These are phyloP conservation scores for Trichophyton rubrum DNA, from an alignment of 2,329 filamentous ascomycete species.

Conservation along the genomic window DNA sequence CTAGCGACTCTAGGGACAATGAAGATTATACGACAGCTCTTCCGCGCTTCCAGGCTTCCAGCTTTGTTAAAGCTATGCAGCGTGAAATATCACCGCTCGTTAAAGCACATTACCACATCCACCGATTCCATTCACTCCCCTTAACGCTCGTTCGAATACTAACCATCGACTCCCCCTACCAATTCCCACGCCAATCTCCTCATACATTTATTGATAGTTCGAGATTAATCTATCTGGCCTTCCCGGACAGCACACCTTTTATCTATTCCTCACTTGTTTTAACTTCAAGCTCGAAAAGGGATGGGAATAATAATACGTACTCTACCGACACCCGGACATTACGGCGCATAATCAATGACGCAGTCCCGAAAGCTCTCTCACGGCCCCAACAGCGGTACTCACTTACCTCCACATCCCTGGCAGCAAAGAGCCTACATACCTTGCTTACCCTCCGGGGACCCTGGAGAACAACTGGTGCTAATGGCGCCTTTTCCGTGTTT, in stretches of 20 bases:
- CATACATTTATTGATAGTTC: slow-evolving; percentile 45
- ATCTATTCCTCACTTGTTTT: slow-evolving; percentile 51
- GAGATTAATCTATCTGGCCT: slow-evolving; percentile 65
- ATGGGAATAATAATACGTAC: slow-evolving; percentile 17
- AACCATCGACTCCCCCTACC: slow-evolving; percentile 70
- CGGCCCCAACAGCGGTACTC: slow-evolving; percentile 59
- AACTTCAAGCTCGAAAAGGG: slow-evolving; percentile 27
- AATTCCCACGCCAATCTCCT: slow-evolving; percentile 34
- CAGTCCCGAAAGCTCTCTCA: slow-evolving; percentile 71
- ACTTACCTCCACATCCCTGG: slow-evolving; percentile 54
- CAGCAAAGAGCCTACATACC: slow-evolving; percentile 57
- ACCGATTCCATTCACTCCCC: slow-evolving; percentile 51
- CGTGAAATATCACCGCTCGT: slow-evolving; percentile 62
- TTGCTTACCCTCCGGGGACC: slow-evolving; percentile 58
- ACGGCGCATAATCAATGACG: slow-evolving; percentile 59
- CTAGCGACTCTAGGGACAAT: slow-evolving; percentile 17
- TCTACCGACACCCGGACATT: slow-evolving; percentile 50
- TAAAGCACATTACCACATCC: slow-evolving; percentile 72
- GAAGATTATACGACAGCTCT: slow-evolving; percentile 30
- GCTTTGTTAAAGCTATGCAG: slow-evolving; percentile 66
- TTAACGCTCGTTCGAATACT: slow-evolving; percentile 66
- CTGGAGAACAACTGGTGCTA: slow-evolving; percentile 56
- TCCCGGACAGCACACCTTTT: slow-evolving; percentile 66
- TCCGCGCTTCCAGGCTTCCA: slow-evolving; percentile 67
- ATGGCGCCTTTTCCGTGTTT: slow-evolving; percentile 71